These are phyloP conservation scores for Hypoxylon lienhwacheense DNA, from an alignment of 495 filamentous ascomycete species.

Conservation along the genomic window DNA sequence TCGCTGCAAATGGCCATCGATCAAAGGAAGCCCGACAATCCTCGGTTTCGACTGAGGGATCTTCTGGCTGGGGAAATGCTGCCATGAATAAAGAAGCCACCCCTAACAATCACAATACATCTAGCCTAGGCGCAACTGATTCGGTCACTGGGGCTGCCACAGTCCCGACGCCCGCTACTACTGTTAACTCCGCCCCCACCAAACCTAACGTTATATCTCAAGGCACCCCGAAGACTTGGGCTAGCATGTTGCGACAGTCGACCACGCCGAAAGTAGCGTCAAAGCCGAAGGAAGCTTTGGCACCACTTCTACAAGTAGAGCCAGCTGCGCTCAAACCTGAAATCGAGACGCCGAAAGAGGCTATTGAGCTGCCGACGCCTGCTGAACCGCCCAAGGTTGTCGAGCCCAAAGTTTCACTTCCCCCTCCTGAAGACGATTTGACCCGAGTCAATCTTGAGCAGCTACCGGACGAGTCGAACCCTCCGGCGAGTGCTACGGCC, in stretches of 20 bases:
- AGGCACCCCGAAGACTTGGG: slow-evolving; percentile 56
- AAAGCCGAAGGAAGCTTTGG: slow-evolving; percentile 51
- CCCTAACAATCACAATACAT: slow-evolving; percentile 30
- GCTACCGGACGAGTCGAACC: slow-evolving; percentile 74
- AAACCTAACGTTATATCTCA: slow-evolving; percentile 42
- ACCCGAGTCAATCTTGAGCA: slow-evolving; percentile 92
- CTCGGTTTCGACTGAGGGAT: slow-evolving; percentile 54
- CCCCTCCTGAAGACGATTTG: slow-evolving; percentile 78
- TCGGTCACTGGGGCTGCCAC: slow-evolving; percentile 25
- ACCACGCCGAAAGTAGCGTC: slow-evolving; percentile 48
- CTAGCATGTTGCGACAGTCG: slow-evolving; percentile 56
- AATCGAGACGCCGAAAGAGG: slow-evolving; percentile 38
- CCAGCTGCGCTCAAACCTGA: slow-evolving; percentile 39
- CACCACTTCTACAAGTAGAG: slow-evolving; percentile 44
- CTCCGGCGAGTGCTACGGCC: slow-evolving; percentile 75
- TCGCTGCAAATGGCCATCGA: slow-evolving; percentile 54
- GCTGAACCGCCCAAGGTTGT: slow-evolving; percentile 42
- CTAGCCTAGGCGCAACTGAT: slow-evolving; percentile 27
- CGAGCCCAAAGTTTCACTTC: slow-evolving; percentile 57
- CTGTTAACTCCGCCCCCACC: slow-evolving; percentile 28
- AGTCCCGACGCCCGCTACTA: slow-evolving; percentile 25
- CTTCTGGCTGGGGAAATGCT: slow-evolving; percentile 43
- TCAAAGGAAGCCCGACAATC: slow-evolving; percentile 51
- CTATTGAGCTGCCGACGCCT: slow-evolving; percentile 35
- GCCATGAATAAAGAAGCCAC: slow-evolving; percentile 42